Percentiles rank a stretch among this genome's conserved stretches.
These are phyloP conservation scores for Pseudogymnoascus destructans DNA, from an alignment of 2,329 filamentous ascomycete genomes.

Conservation along the genomic window DNA sequence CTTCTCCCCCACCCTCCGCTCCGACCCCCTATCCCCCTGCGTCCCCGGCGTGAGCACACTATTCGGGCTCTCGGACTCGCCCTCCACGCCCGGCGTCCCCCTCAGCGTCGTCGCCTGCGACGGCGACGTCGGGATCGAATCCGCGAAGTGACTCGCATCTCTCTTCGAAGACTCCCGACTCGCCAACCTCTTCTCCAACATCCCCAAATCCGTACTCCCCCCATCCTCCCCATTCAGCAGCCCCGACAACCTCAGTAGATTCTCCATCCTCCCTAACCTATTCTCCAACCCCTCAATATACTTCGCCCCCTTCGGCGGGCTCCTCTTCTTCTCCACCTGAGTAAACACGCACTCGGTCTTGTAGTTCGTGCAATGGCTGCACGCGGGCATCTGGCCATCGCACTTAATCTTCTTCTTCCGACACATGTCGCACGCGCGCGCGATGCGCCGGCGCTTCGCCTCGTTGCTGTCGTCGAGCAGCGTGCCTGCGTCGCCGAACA, in stretches of 20 bases:
- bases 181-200: conserved; percentile 62
- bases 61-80: conserved; percentile 33
- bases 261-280: conserved; percentile 89
- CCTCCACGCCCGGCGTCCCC: conserved; percentile 33
- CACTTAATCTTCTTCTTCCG: conserved; percentile 97
- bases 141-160: conserved; percentile 21
- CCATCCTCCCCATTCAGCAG: conserved; percentile 75
- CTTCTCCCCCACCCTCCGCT: conserved; percentile 33
- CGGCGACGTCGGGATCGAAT: conserved; percentile 22
- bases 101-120: not conserved
- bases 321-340: conserved; percentile 96
- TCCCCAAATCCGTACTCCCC: conserved; percentile 75
- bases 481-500: conserved; percentile 44
- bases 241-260: conserved; percentile 72
- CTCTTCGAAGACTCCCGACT: conserved; percentile 35
- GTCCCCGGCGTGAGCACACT: conserved; percentile 36
- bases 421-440: conserved; percentile 55
- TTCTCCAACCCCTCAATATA: conserved; percentile 97
- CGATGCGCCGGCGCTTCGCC: conserved; percentile 46
- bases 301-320: conserved; percentile 92
- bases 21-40: conserved; percentile 17
- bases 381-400: conserved; percentile 88
- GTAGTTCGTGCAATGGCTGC: conserved; percentile 93
- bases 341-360: conserved; percentile 97
- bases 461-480: conserved; percentile 59